phyloP scores from a whole-genome alignment of 2,329 filamentous ascomycete species.

The Lecanoromycetidae sp. region DNA sequence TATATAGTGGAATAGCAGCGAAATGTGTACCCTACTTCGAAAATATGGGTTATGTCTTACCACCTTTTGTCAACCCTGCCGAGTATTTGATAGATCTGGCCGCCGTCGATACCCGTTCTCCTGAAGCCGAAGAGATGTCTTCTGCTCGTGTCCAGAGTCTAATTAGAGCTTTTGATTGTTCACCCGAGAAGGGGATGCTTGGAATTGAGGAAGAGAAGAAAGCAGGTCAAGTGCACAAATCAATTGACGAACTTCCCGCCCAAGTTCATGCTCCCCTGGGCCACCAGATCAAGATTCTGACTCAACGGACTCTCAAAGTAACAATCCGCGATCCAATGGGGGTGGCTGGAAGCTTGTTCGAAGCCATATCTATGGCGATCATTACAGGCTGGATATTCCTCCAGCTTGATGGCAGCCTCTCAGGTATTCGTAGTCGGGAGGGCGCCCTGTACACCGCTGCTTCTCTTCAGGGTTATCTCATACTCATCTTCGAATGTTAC shows the following conservation, averaged over 20 bases:
- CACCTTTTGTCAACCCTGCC: conserved; percentile 64
- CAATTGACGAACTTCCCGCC: background rate
- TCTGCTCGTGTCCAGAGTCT: conserved; percentile 48
- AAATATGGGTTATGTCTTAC: conserved; percentile 47
- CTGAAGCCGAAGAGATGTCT: conserved; percentile 51
- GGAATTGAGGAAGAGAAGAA: background rate
- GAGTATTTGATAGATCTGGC: conserved; percentile 65
- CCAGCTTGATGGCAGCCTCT: conserved; percentile 49
- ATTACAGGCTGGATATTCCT: conserved; percentile 64
- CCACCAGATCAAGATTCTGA: conserved; percentile 54
- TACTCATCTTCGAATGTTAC: conserved; percentile 65
- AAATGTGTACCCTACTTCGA: conserved; percentile 55
- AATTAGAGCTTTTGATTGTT: conserved; percentile 45
- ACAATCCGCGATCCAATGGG: conserved; percentile 69
- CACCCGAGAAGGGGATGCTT: background rate
- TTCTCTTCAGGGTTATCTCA: conserved; percentile 62
- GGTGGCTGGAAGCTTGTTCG: conserved; percentile 56
- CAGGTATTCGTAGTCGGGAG: conserved; percentile 61
- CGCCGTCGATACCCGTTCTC: conserved; percentile 59
- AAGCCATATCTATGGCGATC: conserved; percentile 58
- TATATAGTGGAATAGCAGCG: conserved; percentile 52
- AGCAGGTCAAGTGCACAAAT: background rate
- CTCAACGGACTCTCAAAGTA: conserved; percentile 55
- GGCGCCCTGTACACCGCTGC: conserved; percentile 61
- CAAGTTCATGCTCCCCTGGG: conserved; percentile 43